Evolutionary conservation across 2,329 filamentous ascomycete genomes (phyloP).

Genomic region (Tolypocladium tropicale): DNA sequence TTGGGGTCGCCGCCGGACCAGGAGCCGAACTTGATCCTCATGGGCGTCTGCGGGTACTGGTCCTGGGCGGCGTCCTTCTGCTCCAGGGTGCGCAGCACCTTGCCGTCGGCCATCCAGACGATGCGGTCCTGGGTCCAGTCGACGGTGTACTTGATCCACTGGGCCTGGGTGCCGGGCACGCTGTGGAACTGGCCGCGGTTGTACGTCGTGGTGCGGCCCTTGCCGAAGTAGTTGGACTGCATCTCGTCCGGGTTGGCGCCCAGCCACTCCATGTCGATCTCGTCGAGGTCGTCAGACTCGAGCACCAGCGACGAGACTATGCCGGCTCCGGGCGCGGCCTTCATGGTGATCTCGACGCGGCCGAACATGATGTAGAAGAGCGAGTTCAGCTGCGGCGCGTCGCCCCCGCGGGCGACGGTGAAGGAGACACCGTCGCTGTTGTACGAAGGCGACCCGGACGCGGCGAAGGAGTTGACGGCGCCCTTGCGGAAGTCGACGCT

Average conservation of each 20-base stretch:
- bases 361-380: slow-evolving; percentile 99
- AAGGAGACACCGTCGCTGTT: slow-evolving; percentile 68
- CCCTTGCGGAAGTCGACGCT: slow-evolving; percentile 75
- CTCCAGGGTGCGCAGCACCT: slow-evolving; percentile 64
- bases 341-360: slow-evolving; percentile 74
- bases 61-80: slow-evolving; percentile 55
- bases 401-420: slow-evolving; percentile 65
- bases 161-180: slow-evolving; percentile 55
- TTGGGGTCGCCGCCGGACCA: slow-evolving; percentile 85
- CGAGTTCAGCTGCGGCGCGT: slow-evolving; percentile 77
- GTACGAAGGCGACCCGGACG: slow-evolving; percentile 63
- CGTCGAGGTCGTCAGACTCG: slow-evolving; percentile 84
- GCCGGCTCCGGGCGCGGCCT: slow-evolving; percentile 76
- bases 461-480: slow-evolving; percentile 66
- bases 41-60: slow-evolving; percentile 91
- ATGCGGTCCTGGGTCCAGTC: slow-evolving; percentile 86
- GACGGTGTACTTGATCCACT: slow-evolving; percentile 78
- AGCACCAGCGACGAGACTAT: slow-evolving; percentile 91
- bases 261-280: slow-evolving; percentile 97
- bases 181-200: slow-evolving; percentile 78
- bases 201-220: slow-evolving; percentile 76
- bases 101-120: slow-evolving; percentile 76
- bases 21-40: slow-evolving; percentile 84
- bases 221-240: slow-evolving; percentile 97
- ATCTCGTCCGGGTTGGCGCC: slow-evolving; percentile 66